These are phyloP conservation scores for Globisporangium recalcitrans DNA, from an alignment of 352 stramenopile genomes.

Conservation along the genomic window DNA sequence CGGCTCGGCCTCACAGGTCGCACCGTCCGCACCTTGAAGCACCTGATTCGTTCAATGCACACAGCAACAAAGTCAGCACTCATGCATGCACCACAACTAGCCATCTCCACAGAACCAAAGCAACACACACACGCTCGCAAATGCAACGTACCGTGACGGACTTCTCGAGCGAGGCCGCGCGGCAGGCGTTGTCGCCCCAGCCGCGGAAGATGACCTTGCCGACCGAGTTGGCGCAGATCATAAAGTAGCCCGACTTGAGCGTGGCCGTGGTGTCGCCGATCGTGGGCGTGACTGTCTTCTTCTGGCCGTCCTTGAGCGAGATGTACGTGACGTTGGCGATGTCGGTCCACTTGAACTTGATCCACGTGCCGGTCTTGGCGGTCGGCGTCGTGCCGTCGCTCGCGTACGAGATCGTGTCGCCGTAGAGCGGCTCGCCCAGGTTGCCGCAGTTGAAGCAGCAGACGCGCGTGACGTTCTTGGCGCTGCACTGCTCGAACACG, in stretches of 20 bases:
- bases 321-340: slow-evolving; percentile 66
- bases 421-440: slow-evolving; percentile 22
- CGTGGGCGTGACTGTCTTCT: slow-evolving; percentile 43
- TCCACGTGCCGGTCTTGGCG: slow-evolving; percentile 43
- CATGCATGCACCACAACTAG: neutral
- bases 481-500: slow-evolving; percentile 45
- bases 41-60: neutral
- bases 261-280: slow-evolving; percentile 30
- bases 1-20: slow-evolving; percentile 12
- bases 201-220: slow-evolving; percentile 59
- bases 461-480: slow-evolving; percentile 23
- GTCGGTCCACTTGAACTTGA: slow-evolving; percentile 52
- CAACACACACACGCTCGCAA: neutral
- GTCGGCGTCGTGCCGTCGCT: slow-evolving; percentile 48
- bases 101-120: neutral
- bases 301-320: slow-evolving; percentile 54
- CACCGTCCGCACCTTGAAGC: slow-evolving; percentile 7
- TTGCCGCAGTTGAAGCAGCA: slow-evolving; percentile 71
- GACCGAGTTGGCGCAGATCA: slow-evolving; percentile 54
- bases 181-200: slow-evolving; percentile 51
- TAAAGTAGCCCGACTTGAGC: slow-evolving; percentile 39
- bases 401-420: slow-evolving; percentile 19
- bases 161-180: slow-evolving; percentile 43
- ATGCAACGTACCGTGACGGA: slow-evolving; percentile 28
- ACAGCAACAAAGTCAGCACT: neutral